phyloP scores from a whole-genome alignment of 768 basidiomycete species.

The Hygrophorus pudorinus region DNA sequence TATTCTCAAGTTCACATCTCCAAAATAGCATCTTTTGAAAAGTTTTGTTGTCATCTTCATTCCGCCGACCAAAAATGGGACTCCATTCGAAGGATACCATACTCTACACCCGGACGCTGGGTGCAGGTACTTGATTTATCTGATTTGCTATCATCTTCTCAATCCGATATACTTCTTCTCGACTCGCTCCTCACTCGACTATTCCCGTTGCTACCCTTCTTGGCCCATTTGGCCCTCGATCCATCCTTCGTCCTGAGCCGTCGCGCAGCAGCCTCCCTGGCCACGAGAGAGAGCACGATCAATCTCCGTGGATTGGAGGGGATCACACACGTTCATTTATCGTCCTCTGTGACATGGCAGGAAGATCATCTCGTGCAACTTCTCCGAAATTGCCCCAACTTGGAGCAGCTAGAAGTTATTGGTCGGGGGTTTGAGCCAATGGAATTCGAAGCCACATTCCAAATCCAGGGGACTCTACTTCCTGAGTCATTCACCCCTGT shows the following conservation, averaged over 20 bases:
- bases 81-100: constrained; percentile 77
- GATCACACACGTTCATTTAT: constrained; percentile 34
- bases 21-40: constrained; percentile 35
- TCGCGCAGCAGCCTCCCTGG: constrained; percentile 43
- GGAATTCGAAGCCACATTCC: constrained; percentile 23
- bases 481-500: constrained; percentile 33
- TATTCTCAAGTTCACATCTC: constrained; percentile 45
- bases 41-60: constrained; percentile 48
- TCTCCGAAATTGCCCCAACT: constrained; percentile 40
- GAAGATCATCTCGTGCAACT: constrained; percentile 53
- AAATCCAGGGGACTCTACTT: constrained; percentile 16
- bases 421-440: constrained; percentile 47
- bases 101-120: constrained; percentile 84
- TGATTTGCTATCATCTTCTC: constrained; percentile 30
- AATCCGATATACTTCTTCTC: constrained; percentile 39
- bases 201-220: constrained; percentile 60
- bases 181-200: constrained; percentile 57
- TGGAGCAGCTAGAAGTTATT: constrained; percentile 56
- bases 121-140: constrained; percentile 70
- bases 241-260: constrained; percentile 52
- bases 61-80: constrained; percentile 76
- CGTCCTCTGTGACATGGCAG: constrained; percentile 20
- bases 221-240: constrained; percentile 42
- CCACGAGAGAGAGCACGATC: constrained; percentile 36
- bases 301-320: constrained; percentile 46